These are phyloP conservation scores for Chrysosphaeria jannelii DNA, from an alignment of 2,329 filamentous ascomycete species.

Conservation along the genomic window DNA sequence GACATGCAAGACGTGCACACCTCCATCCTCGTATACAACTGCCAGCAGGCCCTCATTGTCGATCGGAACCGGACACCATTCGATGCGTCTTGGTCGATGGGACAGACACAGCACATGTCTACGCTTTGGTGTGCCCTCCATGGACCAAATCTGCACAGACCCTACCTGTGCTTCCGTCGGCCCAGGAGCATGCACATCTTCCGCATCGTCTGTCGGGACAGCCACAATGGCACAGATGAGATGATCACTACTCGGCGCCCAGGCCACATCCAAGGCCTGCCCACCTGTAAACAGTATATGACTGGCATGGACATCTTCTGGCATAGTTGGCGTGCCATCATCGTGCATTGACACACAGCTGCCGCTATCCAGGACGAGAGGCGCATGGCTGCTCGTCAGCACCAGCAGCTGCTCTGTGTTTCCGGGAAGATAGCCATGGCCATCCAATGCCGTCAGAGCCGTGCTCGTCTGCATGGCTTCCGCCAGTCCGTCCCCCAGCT, in stretches of 20 bases:
- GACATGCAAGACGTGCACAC: constrained; percentile 12
- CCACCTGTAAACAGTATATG: too few relatives aligned
- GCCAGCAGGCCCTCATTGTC: constrained; percentile 13
- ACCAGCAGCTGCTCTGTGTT: neutral
- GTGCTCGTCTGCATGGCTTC: neutral
- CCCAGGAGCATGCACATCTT: neutral
- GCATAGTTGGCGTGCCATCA: too few relatives aligned
- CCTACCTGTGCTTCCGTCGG: constrained; percentile 1
- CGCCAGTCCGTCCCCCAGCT: neutral
- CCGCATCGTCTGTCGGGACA: too few relatives aligned
- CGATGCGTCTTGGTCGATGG: constrained; percentile 18
- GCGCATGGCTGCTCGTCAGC: too few relatives aligned
- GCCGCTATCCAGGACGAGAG: too few relatives aligned
- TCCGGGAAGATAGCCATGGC: neutral
- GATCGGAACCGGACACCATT: constrained; percentile 20
- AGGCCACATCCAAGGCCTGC: too few relatives aligned
- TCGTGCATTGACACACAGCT: too few relatives aligned
- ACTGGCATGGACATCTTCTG: too few relatives aligned
- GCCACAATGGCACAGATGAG: too few relatives aligned
- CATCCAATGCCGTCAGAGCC: too few relatives aligned
- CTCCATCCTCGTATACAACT: constrained; percentile 19
- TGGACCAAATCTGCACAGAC: neutral
- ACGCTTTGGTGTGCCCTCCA: constrained; percentile 12
- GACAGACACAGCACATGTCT: constrained; percentile 12
- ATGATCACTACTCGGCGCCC: too few relatives aligned